A percentile compares a stretch with the other conserved stretches of the same genome.
Conservation (phyloP, 208 protist species). For the Leishmania martiniquensis region DNA sequence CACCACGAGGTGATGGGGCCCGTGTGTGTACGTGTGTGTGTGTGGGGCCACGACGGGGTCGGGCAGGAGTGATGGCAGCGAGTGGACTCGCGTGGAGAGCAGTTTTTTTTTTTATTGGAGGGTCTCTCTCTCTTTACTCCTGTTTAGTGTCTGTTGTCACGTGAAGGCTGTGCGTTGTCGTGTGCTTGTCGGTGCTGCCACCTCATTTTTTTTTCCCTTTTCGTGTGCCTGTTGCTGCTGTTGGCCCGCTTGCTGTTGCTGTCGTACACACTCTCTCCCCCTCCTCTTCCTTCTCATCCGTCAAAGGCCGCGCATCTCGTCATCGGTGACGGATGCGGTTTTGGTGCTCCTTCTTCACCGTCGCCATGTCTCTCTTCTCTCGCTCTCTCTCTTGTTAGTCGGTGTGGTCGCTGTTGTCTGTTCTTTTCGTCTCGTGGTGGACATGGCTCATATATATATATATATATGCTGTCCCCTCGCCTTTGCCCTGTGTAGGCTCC, state of each 20-base stretch:
- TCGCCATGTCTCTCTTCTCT: not conserved
- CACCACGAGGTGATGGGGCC: too few species aligned
- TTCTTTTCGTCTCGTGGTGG: too few species aligned
- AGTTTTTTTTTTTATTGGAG: not conserved
- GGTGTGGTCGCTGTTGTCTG: not conserved
- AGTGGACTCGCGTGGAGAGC: too few species aligned
- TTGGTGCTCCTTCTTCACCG: constrained; percentile 3
- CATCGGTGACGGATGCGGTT: not conserved
- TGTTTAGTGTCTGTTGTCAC: not conserved
- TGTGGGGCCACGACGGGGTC: too few species aligned
- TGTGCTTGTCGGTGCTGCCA: not conserved
- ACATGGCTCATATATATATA: not conserved
- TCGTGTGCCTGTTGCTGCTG: not conserved
- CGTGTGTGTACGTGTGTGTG: too few species aligned
- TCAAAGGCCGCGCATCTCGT: not conserved
- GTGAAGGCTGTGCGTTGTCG: not conserved
- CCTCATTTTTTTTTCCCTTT: not conserved
- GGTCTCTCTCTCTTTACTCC: constrained; percentile 2
- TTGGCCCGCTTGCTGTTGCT: not conserved
- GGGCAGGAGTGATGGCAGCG: too few species aligned
- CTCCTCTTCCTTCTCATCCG: not conserved
- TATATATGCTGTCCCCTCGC: not conserved
- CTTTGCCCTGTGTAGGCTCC: not conserved
- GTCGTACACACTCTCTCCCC: not conserved
- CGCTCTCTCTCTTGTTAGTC: not conserved